Evolutionary conservation across 176 grass and related monocot species (phyloP), one percentile per base, ranked within the genome.

Genomic region (Triticum turgidum): DNA sequence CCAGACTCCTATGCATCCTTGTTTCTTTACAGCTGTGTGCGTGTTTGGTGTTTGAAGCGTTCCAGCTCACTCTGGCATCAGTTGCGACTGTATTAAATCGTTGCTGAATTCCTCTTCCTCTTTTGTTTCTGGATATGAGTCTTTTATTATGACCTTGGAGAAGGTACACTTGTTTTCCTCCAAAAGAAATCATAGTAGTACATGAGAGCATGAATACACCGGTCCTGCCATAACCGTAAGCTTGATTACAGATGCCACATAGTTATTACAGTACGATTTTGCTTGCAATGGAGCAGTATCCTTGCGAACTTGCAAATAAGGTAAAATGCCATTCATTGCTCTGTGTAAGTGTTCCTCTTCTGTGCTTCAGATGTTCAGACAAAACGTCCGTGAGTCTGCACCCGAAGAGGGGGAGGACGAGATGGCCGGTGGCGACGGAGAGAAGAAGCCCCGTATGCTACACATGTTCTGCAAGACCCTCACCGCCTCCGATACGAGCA

Each of bases 401-500:
- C 9, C 83, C 69, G 73, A 94, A 49, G 90, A 66, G 42, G 75
- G 44, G 5, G 83, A 80, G 3, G 80, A 5, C 24, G 92, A 79
- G 65, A 73, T 34, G 52, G 97, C 90, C 24, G 92, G 83, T 56
- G n/a, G 63, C 21, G 88, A 91, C 72, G 89, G 33, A 42, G 86
- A 90, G 5, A 92, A 62, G 61, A 94, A 90, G 54, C 27, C 89
- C 5, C 25, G 76, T 0, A 91, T 89, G 29, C 87, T 85, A 0
- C 97, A 99, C 69, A 99, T 99, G 97, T 99, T 99, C 89, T 99
- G 97, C 88, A 99, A 99, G 84, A 99, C 94, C 0, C 87, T 99
- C 14, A 99, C 97, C 37, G 94, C 97, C 63, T 99, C 97, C 32
- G 97, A 99, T 86, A 99, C 97, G 5, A 99, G 97, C 80, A 99